phyloP scores from a whole-genome alignment of 345 rosid species.

The Microcos paniculata region DNA sequence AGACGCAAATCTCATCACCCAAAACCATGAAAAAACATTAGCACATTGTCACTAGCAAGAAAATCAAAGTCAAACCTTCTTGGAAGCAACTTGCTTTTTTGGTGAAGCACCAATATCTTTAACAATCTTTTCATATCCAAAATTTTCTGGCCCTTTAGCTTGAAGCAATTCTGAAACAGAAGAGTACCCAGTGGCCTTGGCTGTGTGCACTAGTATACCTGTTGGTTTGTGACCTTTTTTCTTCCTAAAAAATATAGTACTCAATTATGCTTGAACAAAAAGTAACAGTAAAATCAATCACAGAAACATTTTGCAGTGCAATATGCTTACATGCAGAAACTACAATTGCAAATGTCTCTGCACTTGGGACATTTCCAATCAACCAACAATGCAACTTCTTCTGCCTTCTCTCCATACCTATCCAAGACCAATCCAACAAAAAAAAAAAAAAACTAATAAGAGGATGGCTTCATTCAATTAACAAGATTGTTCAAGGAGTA shows the following conservation, averaged over 20 bases:
- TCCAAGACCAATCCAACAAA: conserved; percentile 10
- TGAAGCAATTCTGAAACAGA: conserved; percentile 68
- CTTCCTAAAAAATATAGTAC: conserved; percentile 49
- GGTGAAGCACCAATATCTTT: conserved; percentile 25
- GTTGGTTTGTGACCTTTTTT: conserved; percentile 72
- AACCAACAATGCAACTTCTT: conserved; percentile 40
- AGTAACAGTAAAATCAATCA: not conserved
- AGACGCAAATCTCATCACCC: not conserved
- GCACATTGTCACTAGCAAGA: not conserved
- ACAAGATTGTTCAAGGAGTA: not conserved
- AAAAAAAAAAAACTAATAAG: not conserved
- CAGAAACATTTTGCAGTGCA: not conserved
- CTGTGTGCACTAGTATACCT: conserved; percentile 57
- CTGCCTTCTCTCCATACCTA: conserved; percentile 77
- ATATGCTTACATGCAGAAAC: conserved; percentile 64
- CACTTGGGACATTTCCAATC: conserved; percentile 87
- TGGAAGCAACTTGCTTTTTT: conserved; percentile 19
- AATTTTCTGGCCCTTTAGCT: conserved; percentile 40
- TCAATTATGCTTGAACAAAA: not conserved
- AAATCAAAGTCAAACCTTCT: conserved; percentile 29
- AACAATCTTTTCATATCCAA: conserved; percentile 21
- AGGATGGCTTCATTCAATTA: not conserved
- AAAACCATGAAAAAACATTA: conserved; percentile 4
- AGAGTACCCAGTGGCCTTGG: conserved; percentile 66
- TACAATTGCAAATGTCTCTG: conserved; percentile 81